Base-by-base conservation (phyloP, 1,139 yeast genomes). In the Lodderomyces elongisporus region DNA sequence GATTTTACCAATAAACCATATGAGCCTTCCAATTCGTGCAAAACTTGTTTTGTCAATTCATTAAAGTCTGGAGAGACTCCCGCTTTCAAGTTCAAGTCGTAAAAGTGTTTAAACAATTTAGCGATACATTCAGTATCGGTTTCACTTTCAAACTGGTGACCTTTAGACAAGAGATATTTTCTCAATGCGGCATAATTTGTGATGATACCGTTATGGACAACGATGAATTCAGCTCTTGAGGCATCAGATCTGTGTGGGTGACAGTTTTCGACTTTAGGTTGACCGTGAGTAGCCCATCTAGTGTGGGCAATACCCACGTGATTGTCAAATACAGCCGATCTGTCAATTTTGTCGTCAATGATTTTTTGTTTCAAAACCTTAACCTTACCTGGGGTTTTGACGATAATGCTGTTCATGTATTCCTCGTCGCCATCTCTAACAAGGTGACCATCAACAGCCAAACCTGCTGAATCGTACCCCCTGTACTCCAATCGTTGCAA, bases 231-330 rank as follows among this genome's bases (percentile, higher is more conserved):
- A 47, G 83, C 83, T 34, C 64, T 61, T 15, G 29, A 18, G 8
- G 74, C 72, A 57, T 87, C 98, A 1, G 96, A 85, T 48, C 93
- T 70, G 57, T 91, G 98, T 34, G 99, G 99, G 58, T 93, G 99
- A 59, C 97, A 91, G 69, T 93, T 93, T 45, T 64, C 55, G 40
- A 73, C 77, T 50, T 76, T 77, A 37, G 97, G 97, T 51, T 81
- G 85, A 61, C 99, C 99, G 62, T 93, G 99, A 29, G 99, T 93
- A 31, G 99, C 98, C 99, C 99, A 93, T 70, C 99, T 83, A 13
- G 99, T 93, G 63, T 93, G 99, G 26, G 98, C 97, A 58, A 93
- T 91, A 56, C 95, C 98, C 40, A 81, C 91, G 56, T 91, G 98
- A 59, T 83, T 79, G 49, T 79, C 82, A 53, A 87, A 87, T 17